Base-by-base conservation (phyloP, 2,329 filamentous ascomycete genomes). In the Dactylellina drechsleri region DNA sequence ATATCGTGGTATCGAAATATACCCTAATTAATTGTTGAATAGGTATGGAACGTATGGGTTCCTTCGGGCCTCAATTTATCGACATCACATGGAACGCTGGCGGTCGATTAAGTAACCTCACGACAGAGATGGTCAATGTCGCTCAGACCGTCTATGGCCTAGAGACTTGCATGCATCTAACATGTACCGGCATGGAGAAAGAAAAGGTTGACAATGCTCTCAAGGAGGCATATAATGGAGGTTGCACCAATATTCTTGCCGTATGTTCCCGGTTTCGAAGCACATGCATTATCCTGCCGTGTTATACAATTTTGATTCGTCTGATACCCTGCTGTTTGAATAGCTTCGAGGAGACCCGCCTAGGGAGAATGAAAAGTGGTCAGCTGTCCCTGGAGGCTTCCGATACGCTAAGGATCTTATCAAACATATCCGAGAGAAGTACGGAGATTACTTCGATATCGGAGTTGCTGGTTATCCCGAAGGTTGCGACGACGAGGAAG, bases 81-180 rank as follows among this genome's bases (percentile, higher is more conserved):
- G 95, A 99, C 83, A 91, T 99, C 80, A 99, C 95, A 77, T 99
- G 95, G 95, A 96, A 96, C 77, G 95, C 95, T 61, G 95, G 95
- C 79, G 95, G 95, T 56, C 90, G 91, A 78, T 88, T 95, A 79
- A 95, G 94, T 66, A 91, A 96, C 81, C 84, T 99, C 80, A 99
- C 95, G 49, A 93, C 91, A 83, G 95, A 99, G 82, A 99, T 99
- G 93, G 94, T 99, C 78, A 90, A 91, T 78, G 93, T 97, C 78
- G 93, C 95, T 52, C 95, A 99, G 83, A 92, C 92, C 16, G 93
- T 95, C 77, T 96, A 97, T 81, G 95, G 95, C 16, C 87, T 99
- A 77, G 95, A 99, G 85, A 98, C 95, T 6, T 98, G 94, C 83
- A 99, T 99, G 95, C 95, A 99, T 82, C 85, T 99, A 79, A 99